phyloP scores from a whole-genome alignment of 2,329 filamentous ascomycete species.

The Diplodia corticola region DNA sequence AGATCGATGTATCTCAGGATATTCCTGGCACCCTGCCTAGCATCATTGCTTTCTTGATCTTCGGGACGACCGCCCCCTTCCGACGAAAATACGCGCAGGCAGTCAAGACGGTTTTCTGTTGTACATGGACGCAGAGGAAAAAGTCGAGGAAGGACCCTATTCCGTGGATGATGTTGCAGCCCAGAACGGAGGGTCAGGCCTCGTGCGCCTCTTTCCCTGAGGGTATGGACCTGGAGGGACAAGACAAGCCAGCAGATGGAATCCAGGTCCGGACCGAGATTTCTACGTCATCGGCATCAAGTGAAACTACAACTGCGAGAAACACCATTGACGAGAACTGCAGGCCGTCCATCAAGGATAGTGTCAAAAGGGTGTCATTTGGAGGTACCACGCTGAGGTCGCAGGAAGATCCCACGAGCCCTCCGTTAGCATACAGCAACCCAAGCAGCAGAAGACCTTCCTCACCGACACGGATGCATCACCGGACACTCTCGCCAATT shows the following conservation, averaged over 20 bases:
- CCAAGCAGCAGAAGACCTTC: constrained; percentile 7
- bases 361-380: background rate
- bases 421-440: constrained; percentile 1
- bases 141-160: background rate
- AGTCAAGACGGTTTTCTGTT: background rate
- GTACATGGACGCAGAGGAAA: background rate
- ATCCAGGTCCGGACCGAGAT: constrained; percentile 2
- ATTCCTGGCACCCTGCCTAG: constrained; percentile 8
- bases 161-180: constrained; percentile 13
- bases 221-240: background rate
- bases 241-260: background rate
- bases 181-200: background rate
- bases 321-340: background rate
- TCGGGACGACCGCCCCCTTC: constrained; percentile 16
- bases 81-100: background rate
- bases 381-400: constrained; percentile 1
- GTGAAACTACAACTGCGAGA: background rate
- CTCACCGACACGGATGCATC: background rate
- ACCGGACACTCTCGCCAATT: background rate
- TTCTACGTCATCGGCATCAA: constrained; percentile 1
- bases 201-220: background rate
- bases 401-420: background rate
- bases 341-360: background rate
- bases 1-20: constrained; percentile 3
- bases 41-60: constrained; percentile 16